phyloP scores from a whole-genome alignment of 805 yeast genomes.

The Saturnispora silvae region DNA sequence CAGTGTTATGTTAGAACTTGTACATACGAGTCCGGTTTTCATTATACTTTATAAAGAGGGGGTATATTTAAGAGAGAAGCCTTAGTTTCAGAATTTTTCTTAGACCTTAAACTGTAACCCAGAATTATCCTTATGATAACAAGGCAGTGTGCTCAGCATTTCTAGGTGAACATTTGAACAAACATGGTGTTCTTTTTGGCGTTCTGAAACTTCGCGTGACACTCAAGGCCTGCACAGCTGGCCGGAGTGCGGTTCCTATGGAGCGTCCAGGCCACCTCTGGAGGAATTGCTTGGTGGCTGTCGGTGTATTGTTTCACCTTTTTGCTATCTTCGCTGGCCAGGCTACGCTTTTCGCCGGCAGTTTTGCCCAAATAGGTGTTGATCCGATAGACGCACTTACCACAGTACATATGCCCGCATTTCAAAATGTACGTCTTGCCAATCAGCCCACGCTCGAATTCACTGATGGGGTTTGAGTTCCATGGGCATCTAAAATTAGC shows the following conservation, averaged over 20 bases:
- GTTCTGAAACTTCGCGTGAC: slow-evolving; percentile 34
- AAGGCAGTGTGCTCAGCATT: too few relatives aligned
- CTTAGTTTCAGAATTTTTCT: slow-evolving; percentile 10
- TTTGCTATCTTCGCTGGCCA: slow-evolving; percentile 15
- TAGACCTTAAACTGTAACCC: too few relatives aligned
- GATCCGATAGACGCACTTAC: slow-evolving; percentile 68
- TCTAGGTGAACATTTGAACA: slow-evolving; percentile 36
- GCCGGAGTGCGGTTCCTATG: slow-evolving; percentile 38
- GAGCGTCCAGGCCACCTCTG: slow-evolving; percentile 28
- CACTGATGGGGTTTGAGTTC: slow-evolving; percentile 44
- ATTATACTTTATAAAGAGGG: background rate
- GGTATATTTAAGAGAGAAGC: background rate
- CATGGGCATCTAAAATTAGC: slow-evolving; percentile 46
- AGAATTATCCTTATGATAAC: too few relatives aligned
- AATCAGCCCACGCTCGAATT: slow-evolving; percentile 49
- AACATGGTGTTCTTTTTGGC: slow-evolving; percentile 35
- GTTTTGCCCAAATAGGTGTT: slow-evolving; percentile 21
- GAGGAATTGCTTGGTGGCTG: slow-evolving; percentile 18
- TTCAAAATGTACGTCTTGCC: slow-evolving; percentile 51
- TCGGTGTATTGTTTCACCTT: slow-evolving; percentile 2
- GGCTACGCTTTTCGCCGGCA: slow-evolving; percentile 11
- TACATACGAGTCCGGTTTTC: background rate
- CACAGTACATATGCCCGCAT: slow-evolving; percentile 86
- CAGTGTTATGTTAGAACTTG: background rate
- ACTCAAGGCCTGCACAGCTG: slow-evolving; percentile 44